Conservation (phyloP, 2,329 filamentous ascomycete genomes). For the Xylariales sp. region DNA sequence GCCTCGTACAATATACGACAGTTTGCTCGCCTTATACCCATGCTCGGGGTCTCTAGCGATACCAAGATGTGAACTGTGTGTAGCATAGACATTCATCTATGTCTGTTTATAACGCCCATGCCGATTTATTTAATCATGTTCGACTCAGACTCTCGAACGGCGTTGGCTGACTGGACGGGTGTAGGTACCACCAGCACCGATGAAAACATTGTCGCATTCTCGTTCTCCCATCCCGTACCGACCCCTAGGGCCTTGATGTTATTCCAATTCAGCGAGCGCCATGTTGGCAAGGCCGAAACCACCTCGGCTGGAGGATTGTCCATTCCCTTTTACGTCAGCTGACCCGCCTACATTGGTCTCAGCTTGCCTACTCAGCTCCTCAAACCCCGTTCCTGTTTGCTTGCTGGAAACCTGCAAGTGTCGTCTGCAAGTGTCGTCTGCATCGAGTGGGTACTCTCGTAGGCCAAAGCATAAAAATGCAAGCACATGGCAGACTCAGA, state of each 20-base stretch:
- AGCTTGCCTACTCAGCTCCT: neutral
- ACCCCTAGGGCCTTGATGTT: slow-evolving; percentile 16
- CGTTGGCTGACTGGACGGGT: neutral
- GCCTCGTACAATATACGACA: slow-evolving; percentile 19
- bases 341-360: neutral
- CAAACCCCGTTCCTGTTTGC: neutral
- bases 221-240: neutral
- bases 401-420: neutral
- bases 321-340: slow-evolving; percentile 23
- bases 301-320: neutral
- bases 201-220: slow-evolving; percentile 3
- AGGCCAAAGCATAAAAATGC: too few species aligned
- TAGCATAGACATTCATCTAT: neutral
- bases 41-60: neutral
- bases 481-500: too few species aligned
- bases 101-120: slow-evolving; percentile 8
- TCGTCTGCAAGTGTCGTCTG: too few species aligned
- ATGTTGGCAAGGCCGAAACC: slow-evolving; percentile 27
- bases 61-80: slow-evolving; percentile 1
- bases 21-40: slow-evolving; percentile 7
- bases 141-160: neutral
- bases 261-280: slow-evolving; percentile 5
- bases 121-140: neutral
- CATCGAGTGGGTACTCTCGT: too few species aligned
- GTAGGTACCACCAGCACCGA: neutral